Conservation (phyloP, 2,329 filamentous ascomycete genomes). For the Coniosporium tulheliwenetii region DNA sequence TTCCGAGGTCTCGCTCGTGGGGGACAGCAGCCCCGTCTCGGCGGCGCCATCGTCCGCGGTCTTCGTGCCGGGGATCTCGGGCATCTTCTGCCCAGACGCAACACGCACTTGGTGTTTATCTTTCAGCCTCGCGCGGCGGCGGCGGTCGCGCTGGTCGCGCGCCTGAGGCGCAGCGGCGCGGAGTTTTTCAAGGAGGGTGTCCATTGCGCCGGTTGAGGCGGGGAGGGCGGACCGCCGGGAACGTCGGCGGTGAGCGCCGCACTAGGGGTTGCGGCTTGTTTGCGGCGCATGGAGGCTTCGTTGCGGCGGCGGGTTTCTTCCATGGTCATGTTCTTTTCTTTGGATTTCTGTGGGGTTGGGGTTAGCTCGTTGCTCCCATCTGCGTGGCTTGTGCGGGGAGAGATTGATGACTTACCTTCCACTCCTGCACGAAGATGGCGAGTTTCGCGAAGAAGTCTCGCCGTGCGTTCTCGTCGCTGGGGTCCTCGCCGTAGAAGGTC, state of each 20-base stretch:
- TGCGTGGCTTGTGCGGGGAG: neutral
- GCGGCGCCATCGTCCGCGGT: conserved; percentile 15
- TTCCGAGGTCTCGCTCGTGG: conserved; percentile 8
- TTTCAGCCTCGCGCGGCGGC: conserved; percentile 75
- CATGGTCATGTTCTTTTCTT: conserved; percentile 72
- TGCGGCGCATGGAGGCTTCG: conserved; percentile 84
- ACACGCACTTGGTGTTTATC: conserved; percentile 81
- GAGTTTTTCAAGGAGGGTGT: conserved; percentile 85
- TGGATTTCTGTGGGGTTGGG: conserved; percentile 48
- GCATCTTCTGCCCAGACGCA: conserved; percentile 78
- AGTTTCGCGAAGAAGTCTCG: conserved; percentile 93
- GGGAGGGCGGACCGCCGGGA: conserved; percentile 40
- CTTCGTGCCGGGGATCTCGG: conserved; percentile 44
- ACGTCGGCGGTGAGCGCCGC: conserved; percentile 24
- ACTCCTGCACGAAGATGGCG: conserved; percentile 76
- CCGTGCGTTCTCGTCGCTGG: conserved; percentile 77
- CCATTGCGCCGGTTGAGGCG: conserved; percentile 78
- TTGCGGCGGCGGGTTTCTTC: conserved; percentile 77
- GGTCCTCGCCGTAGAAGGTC: conserved; percentile 91
- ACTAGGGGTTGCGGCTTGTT: conserved; percentile 44
- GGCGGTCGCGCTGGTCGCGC: conserved; percentile 74
- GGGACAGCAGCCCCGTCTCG: conserved; percentile 10
- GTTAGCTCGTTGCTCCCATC: neutral
- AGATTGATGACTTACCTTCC: conserved; percentile 48
- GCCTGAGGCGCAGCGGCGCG: conserved; percentile 83